phyloP scores from a whole-genome alignment of 140 eudicot species.

The Bidens hawaiensis region DNA sequence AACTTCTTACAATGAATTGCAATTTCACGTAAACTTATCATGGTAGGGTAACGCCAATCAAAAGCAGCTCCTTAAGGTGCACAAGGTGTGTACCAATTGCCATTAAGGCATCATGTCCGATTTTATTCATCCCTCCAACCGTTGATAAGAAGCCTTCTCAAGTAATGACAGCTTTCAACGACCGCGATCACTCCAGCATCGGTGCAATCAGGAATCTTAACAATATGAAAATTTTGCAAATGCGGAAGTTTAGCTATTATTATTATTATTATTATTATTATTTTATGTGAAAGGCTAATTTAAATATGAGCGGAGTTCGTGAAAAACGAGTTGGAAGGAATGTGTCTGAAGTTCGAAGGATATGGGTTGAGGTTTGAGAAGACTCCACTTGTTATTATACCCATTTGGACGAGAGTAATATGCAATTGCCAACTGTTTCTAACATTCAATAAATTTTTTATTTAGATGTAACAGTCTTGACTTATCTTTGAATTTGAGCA shows the following conservation, averaged over 20 bases:
- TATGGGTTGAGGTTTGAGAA: too few relatives aligned
- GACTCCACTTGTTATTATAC: too few relatives aligned
- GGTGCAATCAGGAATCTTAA: slow-evolving; percentile 75
- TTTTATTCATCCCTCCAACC: slow-evolving; percentile 89
- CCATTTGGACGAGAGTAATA: too few relatives aligned
- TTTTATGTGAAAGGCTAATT: too few relatives aligned
- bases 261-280: too few relatives aligned
- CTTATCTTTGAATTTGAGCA: too few relatives aligned
- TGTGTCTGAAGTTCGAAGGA: too few relatives aligned
- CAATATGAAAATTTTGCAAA: slow-evolving; percentile 70
- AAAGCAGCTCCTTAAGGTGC: slow-evolving; percentile 66
- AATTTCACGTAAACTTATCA: slow-evolving; percentile 51
- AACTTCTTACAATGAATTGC: slow-evolving; percentile 58
- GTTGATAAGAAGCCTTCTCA: slow-evolving; percentile 84
- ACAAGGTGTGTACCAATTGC: slow-evolving; percentile 58
- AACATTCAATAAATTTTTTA: too few relatives aligned
- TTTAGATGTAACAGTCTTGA: too few relatives aligned
- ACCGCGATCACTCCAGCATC: slow-evolving; percentile 41
- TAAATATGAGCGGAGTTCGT: too few relatives aligned
- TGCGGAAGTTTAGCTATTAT: slow-evolving; percentile 15
- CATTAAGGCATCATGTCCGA: slow-evolving; percentile 69
- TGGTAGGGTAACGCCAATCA: slow-evolving; percentile 69
- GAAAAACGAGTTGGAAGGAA: too few relatives aligned
- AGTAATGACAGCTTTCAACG: slow-evolving; percentile 63
- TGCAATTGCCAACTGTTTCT: too few relatives aligned